phyloP scores from a whole-genome alignment of 345 rosid genomes.

The Linum tenue region DNA sequence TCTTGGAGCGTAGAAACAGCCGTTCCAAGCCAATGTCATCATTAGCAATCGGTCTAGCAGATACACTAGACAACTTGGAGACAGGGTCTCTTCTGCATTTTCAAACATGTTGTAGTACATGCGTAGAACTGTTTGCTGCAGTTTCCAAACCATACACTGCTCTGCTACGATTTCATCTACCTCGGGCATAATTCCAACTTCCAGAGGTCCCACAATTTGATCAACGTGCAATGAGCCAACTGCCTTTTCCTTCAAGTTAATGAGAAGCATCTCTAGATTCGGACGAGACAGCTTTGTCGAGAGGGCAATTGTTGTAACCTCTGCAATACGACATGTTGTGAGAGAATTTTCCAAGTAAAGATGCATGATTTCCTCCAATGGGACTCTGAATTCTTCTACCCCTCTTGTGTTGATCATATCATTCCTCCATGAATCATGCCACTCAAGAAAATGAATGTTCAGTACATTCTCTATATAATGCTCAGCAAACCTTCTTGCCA shows the following conservation, averaged over 20 bases:
- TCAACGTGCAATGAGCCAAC: too few relatives aligned
- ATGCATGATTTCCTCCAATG: neutral
- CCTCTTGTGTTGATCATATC: neutral
- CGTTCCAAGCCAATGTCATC: neutral
- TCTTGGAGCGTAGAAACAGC: neutral
- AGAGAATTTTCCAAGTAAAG: neutral
- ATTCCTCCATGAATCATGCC: neutral
- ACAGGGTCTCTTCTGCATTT: neutral
- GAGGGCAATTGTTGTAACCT: neutral
- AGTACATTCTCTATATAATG: neutral
- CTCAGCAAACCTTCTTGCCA: neutral
- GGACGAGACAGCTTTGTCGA: neutral
- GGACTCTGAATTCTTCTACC: neutral
- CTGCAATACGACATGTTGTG: neutral
- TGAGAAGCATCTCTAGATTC: neutral
- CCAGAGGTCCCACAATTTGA: too few relatives aligned
- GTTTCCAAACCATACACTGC: too few relatives aligned
- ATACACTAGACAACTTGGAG: neutral
- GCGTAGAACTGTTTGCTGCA: neutral
- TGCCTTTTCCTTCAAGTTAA: neutral
- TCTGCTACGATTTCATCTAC: too few relatives aligned
- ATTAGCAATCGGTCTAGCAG: neutral
- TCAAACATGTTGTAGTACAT: neutral
- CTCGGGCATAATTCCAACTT: too few relatives aligned
- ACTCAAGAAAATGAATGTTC: neutral